Evolutionary conservation across 257 asterid species (phyloP).

Genomic region (Coffea eugenioides): DNA sequence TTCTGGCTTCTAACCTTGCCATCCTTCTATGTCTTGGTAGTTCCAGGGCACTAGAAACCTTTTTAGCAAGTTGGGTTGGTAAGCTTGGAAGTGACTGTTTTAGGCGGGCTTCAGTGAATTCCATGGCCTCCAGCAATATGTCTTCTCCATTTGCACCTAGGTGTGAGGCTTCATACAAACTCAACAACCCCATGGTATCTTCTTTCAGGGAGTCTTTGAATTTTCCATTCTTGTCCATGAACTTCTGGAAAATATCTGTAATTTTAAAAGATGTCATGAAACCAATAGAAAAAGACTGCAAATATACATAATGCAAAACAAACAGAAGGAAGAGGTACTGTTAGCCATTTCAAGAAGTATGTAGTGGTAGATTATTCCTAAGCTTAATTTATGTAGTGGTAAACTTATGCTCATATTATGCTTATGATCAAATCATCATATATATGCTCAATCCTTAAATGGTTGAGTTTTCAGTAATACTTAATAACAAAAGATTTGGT

Average conservation of each 20-base stretch:
- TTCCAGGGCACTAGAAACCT: constrained; percentile 42
- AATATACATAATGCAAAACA: too few species aligned
- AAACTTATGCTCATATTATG: too few species aligned
- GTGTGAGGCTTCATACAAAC: constrained; percentile 66
- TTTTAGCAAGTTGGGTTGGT: constrained; percentile 16
- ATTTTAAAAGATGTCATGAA: background rate
- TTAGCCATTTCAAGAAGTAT: background rate
- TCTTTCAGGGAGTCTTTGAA: constrained; percentile 34
- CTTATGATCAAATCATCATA: too few species aligned
- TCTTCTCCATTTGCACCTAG: constrained; percentile 49
- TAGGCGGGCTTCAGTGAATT: constrained; percentile 35
- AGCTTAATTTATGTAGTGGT: too few species aligned
- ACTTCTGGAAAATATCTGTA: constrained; percentile 48
- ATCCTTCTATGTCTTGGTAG: constrained; percentile 61
- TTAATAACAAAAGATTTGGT: too few species aligned
- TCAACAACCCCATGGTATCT: constrained; percentile 46
- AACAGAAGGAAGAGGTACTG: background rate
- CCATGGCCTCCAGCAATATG: constrained; percentile 47
- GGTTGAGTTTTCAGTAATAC: too few species aligned
- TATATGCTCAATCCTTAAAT: too few species aligned
- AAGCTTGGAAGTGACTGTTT: constrained; percentile 16
- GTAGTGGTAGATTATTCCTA: too few species aligned
- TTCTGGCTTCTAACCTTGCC: constrained; percentile 59
- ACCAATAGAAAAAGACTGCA: too few species aligned
- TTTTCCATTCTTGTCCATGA: constrained; percentile 41